Evolutionary conservation across 2,329 filamentous ascomycete species (phyloP).

Genomic region (Leptosphaerulina australis): DNA sequence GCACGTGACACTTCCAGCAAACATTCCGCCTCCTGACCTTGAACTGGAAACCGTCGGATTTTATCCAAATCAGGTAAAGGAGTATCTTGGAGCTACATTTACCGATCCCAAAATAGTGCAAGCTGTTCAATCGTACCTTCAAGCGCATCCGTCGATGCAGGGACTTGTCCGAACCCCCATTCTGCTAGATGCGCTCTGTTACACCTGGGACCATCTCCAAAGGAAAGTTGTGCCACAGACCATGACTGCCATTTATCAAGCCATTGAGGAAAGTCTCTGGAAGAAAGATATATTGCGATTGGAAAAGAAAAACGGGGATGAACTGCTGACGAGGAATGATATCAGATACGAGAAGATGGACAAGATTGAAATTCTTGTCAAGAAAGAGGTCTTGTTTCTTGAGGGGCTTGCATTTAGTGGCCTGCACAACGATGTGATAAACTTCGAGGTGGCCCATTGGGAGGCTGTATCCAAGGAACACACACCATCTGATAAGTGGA

Average conservation of each 20-base stretch:
- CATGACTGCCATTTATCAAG: background rate
- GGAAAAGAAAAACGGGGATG: too few species aligned
- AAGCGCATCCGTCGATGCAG: background rate
- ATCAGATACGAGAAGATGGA: too few species aligned
- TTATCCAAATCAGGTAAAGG: background rate
- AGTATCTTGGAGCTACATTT: background rate
- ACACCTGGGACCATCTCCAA: background rate
- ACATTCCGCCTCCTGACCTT: background rate
- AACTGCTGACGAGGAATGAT: too few species aligned
- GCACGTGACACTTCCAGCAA: background rate
- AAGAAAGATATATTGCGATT: background rate
- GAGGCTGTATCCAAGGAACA: background rate
- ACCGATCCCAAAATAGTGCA: background rate
- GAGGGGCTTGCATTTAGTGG: constrained; percentile 12
- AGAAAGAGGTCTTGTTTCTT: constrained; percentile 4
- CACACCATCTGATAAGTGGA: too few species aligned
- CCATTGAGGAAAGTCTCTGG: background rate
- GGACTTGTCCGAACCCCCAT: background rate
- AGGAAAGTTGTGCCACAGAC: too few species aligned
- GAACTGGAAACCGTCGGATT: background rate
- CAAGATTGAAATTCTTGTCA: background rate
- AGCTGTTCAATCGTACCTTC: background rate
- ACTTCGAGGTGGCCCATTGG: constrained; percentile 6
- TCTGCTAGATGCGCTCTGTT: background rate
- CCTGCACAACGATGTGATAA: constrained; percentile 4